Conservation (phyloP, 2,329 filamentous ascomycete species). For the Trichoderma endophyticum region DNA sequence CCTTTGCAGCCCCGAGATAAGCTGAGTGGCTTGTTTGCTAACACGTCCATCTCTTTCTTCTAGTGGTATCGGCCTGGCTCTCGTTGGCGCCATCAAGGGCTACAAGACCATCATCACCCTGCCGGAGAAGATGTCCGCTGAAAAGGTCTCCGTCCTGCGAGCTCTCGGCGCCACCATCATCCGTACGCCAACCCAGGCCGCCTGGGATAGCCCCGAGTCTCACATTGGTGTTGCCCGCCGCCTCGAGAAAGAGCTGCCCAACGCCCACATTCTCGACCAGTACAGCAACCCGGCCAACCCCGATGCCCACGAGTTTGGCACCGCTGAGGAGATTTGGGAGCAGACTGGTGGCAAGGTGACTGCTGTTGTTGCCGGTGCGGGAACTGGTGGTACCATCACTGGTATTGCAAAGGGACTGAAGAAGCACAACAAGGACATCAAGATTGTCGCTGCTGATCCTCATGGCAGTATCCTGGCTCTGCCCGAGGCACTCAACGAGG, state of each 20-base stretch:
- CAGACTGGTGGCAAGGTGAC: constrained; percentile 82
- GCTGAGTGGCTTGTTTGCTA: constrained; percentile 22
- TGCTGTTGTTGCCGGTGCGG: constrained; percentile 84
- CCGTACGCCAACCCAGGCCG: constrained; percentile 91
- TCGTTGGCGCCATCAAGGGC: constrained; percentile 92
- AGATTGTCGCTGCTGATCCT: constrained; percentile 89
- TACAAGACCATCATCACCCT: constrained; percentile 99
- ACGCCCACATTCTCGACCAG: constrained; percentile 95
- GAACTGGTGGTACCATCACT: constrained; percentile 93
- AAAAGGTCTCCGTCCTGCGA: constrained; percentile 93
- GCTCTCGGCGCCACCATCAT: constrained; percentile 97
- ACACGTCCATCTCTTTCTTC: constrained; percentile 20
- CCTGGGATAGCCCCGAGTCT: constrained; percentile 90
- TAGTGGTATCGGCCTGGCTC: constrained; percentile 83
- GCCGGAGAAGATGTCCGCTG: constrained; percentile 98
- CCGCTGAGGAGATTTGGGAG: constrained; percentile 92
- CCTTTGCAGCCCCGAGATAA: constrained; percentile 19
- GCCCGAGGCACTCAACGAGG: constrained; percentile 74
- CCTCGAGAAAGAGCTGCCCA: constrained; percentile 91
- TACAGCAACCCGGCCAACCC: constrained; percentile 92
- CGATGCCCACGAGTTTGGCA: constrained; percentile 87
- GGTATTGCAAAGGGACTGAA: constrained; percentile 79
- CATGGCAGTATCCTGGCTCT: constrained; percentile 87
- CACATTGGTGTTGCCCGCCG: constrained; percentile 93
- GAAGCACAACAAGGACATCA: constrained; percentile 82